Base-by-base conservation (phyloP, 2,329 filamentous ascomycete genomes). In the Ophidiomyces ophidiicola region DNA sequence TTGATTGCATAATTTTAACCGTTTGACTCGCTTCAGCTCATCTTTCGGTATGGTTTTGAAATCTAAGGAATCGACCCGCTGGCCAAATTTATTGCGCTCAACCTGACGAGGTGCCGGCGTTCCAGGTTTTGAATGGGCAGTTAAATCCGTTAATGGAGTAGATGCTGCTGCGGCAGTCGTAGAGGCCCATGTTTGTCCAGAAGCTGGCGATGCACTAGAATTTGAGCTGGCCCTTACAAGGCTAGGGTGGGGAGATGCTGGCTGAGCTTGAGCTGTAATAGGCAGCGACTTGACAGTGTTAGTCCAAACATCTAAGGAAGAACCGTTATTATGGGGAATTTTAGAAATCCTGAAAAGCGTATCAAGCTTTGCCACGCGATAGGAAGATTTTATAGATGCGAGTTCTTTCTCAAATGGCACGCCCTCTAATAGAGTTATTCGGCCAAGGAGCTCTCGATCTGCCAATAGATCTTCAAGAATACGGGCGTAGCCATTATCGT, bases 1-100 rank as follows among this genome's bases (percentile, higher is more conserved):
- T 41, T 74, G 68, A 49, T 78, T 78, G 61, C 75, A 78, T 42
- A 77, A 57, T 52, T 78, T 78, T 45, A 76, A 55, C 54, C 71
- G 72, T 57, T 77, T 77, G 48, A 78, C 58, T 14, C 71, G 68
- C 48, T 71, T 69, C 32, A 78, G 62, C 44, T 76, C 72, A 12
- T 71, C 63, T 43, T 71, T 61, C 34, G 63, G 62, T 58, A 63
- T 75, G 56, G 54, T 68, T 66, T 57, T 68, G 57, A 55, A 64
- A 50, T 53, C 64, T 48, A 55, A 63, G 49, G 58, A 58, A 50
- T 79, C 75, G 40, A 79, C 64, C 41, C 75, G 72, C 50, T 78
- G 72, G 25, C 72, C 73, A 43, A 62, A 59, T 43, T 70, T 70
- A 55, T 78, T 78, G 44, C 72, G 70, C 32, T 68, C 62, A 40